These are phyloP conservation scores for Aspergillus diversus DNA, from an alignment of 495 filamentous ascomycete species.

Conservation along the genomic window DNA sequence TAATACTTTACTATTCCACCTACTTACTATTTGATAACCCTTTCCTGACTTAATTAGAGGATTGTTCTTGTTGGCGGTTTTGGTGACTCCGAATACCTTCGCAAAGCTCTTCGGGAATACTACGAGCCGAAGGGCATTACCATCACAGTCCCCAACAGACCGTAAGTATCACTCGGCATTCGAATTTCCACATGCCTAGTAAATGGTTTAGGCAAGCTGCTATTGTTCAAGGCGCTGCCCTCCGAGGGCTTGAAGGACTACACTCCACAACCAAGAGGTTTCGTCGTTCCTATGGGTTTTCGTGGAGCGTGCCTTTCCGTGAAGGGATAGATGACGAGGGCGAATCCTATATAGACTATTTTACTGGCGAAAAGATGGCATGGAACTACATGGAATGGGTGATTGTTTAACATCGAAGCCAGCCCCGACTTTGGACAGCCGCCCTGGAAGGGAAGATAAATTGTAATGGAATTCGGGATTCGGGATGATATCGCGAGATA, in stretches of 20 bases:
- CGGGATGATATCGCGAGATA: no score
- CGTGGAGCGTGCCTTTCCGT: neutral
- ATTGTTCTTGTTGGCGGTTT: slow-evolving; percentile 72
- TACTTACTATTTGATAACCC: neutral
- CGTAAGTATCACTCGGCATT: slow-evolving; percentile 11
- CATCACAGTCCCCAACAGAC: slow-evolving; percentile 12
- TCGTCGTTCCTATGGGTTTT: slow-evolving; percentile 14
- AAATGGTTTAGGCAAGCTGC: slow-evolving; percentile 9
- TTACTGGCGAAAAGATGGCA: neutral
- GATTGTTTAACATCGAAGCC: neutral
- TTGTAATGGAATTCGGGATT: no score
- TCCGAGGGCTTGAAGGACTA: slow-evolving; percentile 13
- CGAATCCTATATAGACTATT: neutral
- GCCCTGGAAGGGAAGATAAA: no score
- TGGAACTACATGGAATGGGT: slow-evolving; percentile 12
- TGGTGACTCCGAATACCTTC: slow-evolving; percentile 64
- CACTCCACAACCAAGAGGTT: neutral
- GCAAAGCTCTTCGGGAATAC: slow-evolving; percentile 28
- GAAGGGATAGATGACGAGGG: neutral
- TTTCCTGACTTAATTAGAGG: slow-evolving; percentile 29
- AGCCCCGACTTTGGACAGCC: neutral
- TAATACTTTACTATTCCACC: neutral
- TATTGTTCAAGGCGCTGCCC: slow-evolving; percentile 15
- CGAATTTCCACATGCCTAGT: no score
- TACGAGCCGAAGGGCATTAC: slow-evolving; percentile 41